Evolutionary conservation across 108 stramenopile genomes (phyloP), one percentile per base, ranked within the genome.

Genomic region (Nitzschia palea): DNA sequence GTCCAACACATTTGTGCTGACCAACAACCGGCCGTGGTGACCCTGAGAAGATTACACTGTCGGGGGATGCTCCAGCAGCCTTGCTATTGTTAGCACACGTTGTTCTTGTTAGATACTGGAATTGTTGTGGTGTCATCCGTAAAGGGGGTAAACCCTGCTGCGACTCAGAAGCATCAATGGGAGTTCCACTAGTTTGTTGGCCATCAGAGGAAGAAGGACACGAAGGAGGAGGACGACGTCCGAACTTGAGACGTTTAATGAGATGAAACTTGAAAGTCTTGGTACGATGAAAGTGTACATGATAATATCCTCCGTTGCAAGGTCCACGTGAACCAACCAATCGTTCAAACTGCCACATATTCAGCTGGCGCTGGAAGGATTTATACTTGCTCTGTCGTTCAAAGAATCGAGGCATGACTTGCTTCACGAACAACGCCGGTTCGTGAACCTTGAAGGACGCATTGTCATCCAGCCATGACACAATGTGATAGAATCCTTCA

Each of bases 281-380:
- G 22, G 37, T 48, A 44, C 82, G 68, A 14, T 80, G 34, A 61
- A 87, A 90, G n/a, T 71, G 44, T 30, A 63, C 72, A 57, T 87
- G 84, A 32, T 68, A 77, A 67, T 92, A 91, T 37, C 70, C 78
- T 32, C 87, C 87, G 26, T 84, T 70, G 47, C 81, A 81, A 10
- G 47, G 47, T 4, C 47, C 47, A 5, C 58, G 8, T 4, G 58
- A 37, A 2, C 33, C 58, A n/a, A 59, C 15, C 22, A 88, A 45
- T 34, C 82, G 73, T 17, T 50, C 23, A 42, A 80, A 86, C 0
- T 76, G 69, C 81, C 81, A 55, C 23, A 55, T 26, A 15, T 71
- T 62, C 36, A 71, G 29, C 36, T 74, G 73, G 18, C 73, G 47
- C 23, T 67, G 65, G 35, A 74, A 74, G 50, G 59, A 62, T 36